phyloP scores from a whole-genome alignment of 2,329 filamentous ascomycete genomes.

The Acephala macrosclerotiorum region DNA sequence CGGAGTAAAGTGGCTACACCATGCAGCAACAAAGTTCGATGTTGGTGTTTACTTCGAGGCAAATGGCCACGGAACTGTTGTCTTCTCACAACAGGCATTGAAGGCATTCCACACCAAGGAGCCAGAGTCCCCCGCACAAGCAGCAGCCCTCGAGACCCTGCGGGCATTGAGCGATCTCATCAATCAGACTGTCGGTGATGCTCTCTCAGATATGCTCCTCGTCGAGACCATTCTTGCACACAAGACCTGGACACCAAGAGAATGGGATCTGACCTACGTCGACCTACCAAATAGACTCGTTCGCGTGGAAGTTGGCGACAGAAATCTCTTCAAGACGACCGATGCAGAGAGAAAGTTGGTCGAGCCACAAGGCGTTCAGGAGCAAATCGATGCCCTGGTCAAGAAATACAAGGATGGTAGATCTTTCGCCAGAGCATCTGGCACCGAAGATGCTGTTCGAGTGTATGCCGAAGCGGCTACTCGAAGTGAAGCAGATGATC shows the following conservation, averaged over 20 bases:
- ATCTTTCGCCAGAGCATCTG: constrained; percentile 89
- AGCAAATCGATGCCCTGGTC: constrained; percentile 85
- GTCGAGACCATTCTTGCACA: constrained; percentile 96
- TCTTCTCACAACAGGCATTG: constrained; percentile 87
- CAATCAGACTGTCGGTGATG: constrained; percentile 98
- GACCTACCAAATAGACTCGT: constrained; percentile 96
- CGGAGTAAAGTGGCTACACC: constrained; percentile 96
- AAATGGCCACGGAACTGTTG: constrained; percentile 95
- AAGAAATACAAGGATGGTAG: constrained; percentile 90
- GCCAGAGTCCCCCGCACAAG: constrained; percentile 90
- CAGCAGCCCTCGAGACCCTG: constrained; percentile 86
- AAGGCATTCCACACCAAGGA: constrained; percentile 79
- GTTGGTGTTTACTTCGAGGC: constrained; percentile 98
- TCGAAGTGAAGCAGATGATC: constrained; percentile 86
- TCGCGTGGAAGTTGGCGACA: constrained; percentile 87
- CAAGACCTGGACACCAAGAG: constrained; percentile 87
- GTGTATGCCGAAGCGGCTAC: constrained; percentile 96
- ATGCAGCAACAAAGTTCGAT: constrained; percentile 94
- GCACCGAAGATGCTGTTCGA: constrained; percentile 94
- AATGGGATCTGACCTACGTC: constrained; percentile 92
- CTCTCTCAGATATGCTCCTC: constrained; percentile 92
- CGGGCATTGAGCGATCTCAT: constrained; percentile 87
- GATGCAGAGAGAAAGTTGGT: constrained; percentile 91
- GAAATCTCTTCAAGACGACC: constrained; percentile 88
- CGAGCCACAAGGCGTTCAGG: constrained; percentile 80